A percentile compares a stretch with the other conserved stretches of the same genome.
These are phyloP conservation scores for Cudoniella acicularis DNA, from an alignment of 495 filamentous ascomycete genomes.

Conservation along the genomic window DNA sequence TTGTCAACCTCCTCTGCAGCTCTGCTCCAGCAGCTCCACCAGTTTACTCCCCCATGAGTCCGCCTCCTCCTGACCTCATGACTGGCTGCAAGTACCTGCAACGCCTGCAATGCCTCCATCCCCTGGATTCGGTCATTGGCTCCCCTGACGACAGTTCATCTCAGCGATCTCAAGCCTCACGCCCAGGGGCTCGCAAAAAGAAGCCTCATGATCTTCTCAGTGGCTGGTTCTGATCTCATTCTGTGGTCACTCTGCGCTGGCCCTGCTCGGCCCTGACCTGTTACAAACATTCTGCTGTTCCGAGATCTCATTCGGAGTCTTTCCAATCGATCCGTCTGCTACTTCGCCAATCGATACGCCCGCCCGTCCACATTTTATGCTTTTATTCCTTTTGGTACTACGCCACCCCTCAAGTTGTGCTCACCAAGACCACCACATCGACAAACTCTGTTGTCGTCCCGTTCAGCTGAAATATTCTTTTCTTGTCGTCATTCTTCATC, in stretches of 20 bases:
- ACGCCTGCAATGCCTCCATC: too few species aligned
- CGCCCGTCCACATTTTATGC: not conserved
- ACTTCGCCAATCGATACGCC: not conserved
- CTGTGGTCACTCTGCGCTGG: too few species aligned
- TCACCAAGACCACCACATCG: not conserved
- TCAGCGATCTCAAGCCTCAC: too few species aligned
- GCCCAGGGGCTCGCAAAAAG: not conserved
- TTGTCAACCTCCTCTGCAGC: too few species aligned
- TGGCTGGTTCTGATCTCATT: not conserved
- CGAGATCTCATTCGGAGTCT: not conserved
- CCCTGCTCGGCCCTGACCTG: too few species aligned
- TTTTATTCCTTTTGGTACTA: not conserved
- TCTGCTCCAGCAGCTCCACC: too few species aligned
- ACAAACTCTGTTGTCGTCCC: not conserved
- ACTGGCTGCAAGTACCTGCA: too few species aligned
- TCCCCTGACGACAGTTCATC: not conserved
- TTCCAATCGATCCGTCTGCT: too few species aligned
- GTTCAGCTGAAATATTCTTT: not conserved
- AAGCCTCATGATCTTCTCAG: not conserved
- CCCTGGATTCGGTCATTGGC: too few species aligned
- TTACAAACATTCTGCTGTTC: too few species aligned
- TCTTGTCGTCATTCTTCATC: not conserved
- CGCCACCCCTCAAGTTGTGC: not conserved
- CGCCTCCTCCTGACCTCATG: too few species aligned
- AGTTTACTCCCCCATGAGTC: too few species aligned